Percentiles rank a stretch among this genome's conserved stretches.
phyloP scores from a whole-genome alignment of 2,329 filamentous ascomycete species.

The Ceratocystis eucalypticola region DNA sequence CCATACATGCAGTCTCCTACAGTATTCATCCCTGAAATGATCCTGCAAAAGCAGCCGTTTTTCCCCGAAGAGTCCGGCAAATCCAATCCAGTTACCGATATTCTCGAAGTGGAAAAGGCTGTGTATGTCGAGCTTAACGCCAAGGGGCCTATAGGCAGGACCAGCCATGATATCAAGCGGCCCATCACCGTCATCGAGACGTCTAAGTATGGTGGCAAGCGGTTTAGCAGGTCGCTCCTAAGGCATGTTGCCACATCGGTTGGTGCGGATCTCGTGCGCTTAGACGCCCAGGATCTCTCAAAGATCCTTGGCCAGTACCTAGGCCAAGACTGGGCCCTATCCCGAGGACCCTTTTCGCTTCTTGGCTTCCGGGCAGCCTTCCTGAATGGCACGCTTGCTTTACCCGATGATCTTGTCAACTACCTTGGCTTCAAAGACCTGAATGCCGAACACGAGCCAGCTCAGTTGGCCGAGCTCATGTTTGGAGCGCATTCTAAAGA shows the following conservation, averaged over 20 bases:
- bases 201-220: constrained; percentile 29
- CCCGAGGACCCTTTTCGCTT: constrained; percentile 37
- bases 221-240: constrained; percentile 38
- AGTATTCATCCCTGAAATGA: constrained; percentile 24
- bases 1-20: constrained; percentile 22
- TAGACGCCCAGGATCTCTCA: constrained; percentile 58
- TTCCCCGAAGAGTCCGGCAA: constrained; percentile 18
- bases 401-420: constrained; percentile 24
- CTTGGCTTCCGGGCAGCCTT: constrained; percentile 44
- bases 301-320: constrained; percentile 56
- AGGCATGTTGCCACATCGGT: constrained; percentile 47
- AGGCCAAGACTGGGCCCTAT: constrained; percentile 43
- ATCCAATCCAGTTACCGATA: constrained; percentile 15
- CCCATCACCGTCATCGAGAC: constrained; percentile 30
- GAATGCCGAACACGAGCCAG: constrained; percentile 27
- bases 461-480: constrained; percentile 13
- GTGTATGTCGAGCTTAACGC: constrained; percentile 19
- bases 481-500: constrained; percentile 15
- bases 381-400: constrained; percentile 37
- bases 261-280: constrained; percentile 50
- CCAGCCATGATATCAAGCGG: constrained; percentile 23
- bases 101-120: constrained; percentile 20
- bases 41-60: constrained; percentile 19
- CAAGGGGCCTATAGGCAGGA: constrained; percentile 12
- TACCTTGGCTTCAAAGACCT: constrained; percentile 16